Base-by-base conservation (phyloP, 2,329 filamentous ascomycete genomes). In the Pseudogymnoascus sp. region DNA sequence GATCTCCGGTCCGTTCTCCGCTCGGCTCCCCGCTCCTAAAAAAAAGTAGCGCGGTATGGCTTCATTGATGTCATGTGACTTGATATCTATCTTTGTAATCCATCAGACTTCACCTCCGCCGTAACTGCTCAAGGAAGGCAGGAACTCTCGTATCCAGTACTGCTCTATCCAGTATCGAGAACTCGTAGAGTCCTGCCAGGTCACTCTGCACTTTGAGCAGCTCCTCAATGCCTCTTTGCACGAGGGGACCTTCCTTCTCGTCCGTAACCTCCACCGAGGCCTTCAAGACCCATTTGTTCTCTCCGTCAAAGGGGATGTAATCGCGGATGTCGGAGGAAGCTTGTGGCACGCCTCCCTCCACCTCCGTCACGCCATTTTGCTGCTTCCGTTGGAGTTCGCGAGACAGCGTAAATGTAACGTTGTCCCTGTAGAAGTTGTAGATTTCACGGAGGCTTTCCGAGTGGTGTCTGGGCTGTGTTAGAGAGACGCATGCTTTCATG, bases 231-330 rank as follows among this genome's bases (percentile, higher is more conserved):
- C 77, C 83, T 66, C 83, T 80, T 49, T 80, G 76, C 30, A 86
- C 77, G 68, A 83, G 82, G 4, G 68, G 68, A 0, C 83, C 83
- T 60, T 82, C 80, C 66, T 78, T 82, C 61, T 84, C 82, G 63
- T 85, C 82, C 6, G 79, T 66, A 2, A 85, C 82, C 60, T 82
- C 77, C 1, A 78, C 73, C 63, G 78, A 83, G 63, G 84, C 79
- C 36, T 77, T 78, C 30, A 87, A 74, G 60, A 84, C 77, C 84
- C 84, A 87, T 52, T 79, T 79, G 35, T 75, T 72, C 19, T 74
- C 70, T 60, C 76, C 71, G 66, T 84, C 82, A 14, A 83, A 73
- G 7, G 64, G 70, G 4, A 62, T 30, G 36, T 39, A 60, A 38
- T 60, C 58, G 4, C 36, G 33, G 58, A 60, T n/a, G 58, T 36